Conservation (phyloP, 148 eudicot species). For the Camellia lanceoleosa region DNA sequence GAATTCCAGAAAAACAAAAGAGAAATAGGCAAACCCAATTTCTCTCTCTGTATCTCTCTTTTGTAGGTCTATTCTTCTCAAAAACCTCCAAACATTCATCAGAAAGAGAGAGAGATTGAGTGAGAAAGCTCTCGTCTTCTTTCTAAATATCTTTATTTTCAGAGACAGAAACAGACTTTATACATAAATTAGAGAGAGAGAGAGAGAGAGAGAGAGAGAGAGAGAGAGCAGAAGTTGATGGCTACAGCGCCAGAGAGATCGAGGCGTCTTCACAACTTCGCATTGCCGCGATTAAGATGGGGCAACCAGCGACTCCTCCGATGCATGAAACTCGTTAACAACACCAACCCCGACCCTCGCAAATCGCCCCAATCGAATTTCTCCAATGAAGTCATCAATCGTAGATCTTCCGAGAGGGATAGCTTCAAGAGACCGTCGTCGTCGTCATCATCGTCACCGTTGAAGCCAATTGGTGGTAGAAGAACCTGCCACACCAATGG, state of each 20-base stretch:
- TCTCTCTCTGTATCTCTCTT: too few species aligned
- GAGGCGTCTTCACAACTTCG: slow-evolving; percentile 28
- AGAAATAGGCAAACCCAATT: too few species aligned
- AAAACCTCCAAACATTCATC: background rate
- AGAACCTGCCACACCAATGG: background rate
- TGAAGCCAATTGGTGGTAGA: background rate
- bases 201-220: background rate
- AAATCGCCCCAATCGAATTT: slow-evolving; percentile 7
- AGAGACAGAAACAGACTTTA: background rate
- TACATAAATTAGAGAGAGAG: background rate
- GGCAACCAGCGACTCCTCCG: slow-evolving; percentile 26
- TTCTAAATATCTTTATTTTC: background rate
- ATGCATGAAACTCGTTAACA: slow-evolving; percentile 14
- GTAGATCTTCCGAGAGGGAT: slow-evolving; percentile 5
- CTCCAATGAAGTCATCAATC: background rate
- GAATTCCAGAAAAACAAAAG: too few species aligned
- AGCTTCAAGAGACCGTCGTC: background rate
- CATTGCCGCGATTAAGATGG: slow-evolving; percentile 27
- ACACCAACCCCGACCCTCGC: slow-evolving; percentile 1
- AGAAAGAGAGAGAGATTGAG: background rate
- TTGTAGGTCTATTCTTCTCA: too few species aligned
- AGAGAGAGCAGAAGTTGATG: slow-evolving; percentile 1
- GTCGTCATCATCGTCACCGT: background rate
- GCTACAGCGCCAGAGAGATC: slow-evolving; percentile 9
- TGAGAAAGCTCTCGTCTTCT: background rate